Evolutionary conservation across 306 rosid species (phyloP), one percentile per base, ranked within the genome.

Genomic region (Acmispon strigosus): DNA sequence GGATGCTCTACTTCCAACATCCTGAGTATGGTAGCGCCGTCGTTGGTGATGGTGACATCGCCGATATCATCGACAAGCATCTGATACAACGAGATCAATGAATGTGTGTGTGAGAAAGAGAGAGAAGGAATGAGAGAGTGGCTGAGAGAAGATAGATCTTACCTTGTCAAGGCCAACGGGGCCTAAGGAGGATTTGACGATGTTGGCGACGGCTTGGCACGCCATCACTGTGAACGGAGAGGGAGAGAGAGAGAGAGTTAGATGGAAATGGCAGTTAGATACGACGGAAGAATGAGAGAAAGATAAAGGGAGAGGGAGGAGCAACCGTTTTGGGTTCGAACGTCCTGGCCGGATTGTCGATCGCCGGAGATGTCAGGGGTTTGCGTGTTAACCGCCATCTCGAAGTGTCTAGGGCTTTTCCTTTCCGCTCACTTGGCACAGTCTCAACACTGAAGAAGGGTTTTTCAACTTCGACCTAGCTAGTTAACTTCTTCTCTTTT

Each of bases 131-230:
- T 8, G 16, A 13, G 36, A 45, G 34, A 13, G 61, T 16, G 10
- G 41, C 9, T 29, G 53, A 37, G 34, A 17, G 36, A 45, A 14
- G 3, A 51, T 4, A 51, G 73, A 68, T 41, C 63, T 55, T 55
- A 91, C 99, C 97, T 95, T 95, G 82, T 95, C 99, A 18, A 95
- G 99, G 53, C 99, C 99, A 62, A 95, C 99, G 8, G 99, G 97
- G 54, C 99, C 99, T 32, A 95, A 82, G 1, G 97, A 95, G 56
- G 96, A 78, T 81, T 95, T 95, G 37, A 95, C 99, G 17, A 95
- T 88, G 82, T 95, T 95, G 8, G 97, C 96, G 32, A 95, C 81
- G 18, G 99, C 97, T 84, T 88, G 96, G 63, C 97, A 91, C 3
- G 96, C 97, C 73, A 95, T 69, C 62, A 91, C 99, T 77, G 59